Evolutionary conservation across 805 yeast species (phyloP).

Genomic region (Zygotorulaspora danielsina): DNA sequence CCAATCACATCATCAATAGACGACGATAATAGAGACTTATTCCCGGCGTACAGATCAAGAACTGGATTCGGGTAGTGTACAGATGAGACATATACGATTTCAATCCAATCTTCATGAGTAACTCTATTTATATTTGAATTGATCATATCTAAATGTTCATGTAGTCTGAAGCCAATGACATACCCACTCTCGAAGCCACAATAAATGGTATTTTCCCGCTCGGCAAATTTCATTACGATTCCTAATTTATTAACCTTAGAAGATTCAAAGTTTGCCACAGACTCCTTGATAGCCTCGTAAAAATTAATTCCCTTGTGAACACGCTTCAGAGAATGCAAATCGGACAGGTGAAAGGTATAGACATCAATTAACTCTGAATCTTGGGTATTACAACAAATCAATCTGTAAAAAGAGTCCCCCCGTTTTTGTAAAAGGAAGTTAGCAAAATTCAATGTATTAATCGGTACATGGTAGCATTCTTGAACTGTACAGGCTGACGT

Average conservation of each 20-base stretch:
- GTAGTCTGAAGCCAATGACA: slow-evolving; percentile 25
- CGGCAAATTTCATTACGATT: slow-evolving; percentile 28
- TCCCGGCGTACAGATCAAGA: slow-evolving; percentile 13
- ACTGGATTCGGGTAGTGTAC: slow-evolving; percentile 32
- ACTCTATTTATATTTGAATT: not conserved
- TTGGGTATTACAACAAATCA: slow-evolving; percentile 32
- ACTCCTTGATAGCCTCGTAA: slow-evolving; percentile 11
- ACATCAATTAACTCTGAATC: slow-evolving; percentile 31
- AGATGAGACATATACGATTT: slow-evolving; percentile 24
- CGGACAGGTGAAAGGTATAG: slow-evolving; percentile 21
- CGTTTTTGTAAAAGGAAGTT: slow-evolving; percentile 21
- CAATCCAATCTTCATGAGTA: slow-evolving; percentile 4
- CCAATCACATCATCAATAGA: slow-evolving; percentile 23
- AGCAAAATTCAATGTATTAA: slow-evolving; percentile 35
- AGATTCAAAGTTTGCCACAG: slow-evolving; percentile 3
- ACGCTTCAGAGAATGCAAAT: slow-evolving; percentile 25
- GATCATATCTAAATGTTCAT: not conserved
- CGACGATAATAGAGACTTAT: slow-evolving; percentile 18
- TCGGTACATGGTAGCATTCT: slow-evolving; percentile 26
- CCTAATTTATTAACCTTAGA: slow-evolving; percentile 27
- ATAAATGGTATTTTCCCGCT: slow-evolving; percentile 16
- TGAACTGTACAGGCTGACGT: not conserved
- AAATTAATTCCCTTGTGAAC: slow-evolving; percentile 22
- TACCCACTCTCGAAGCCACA: slow-evolving; percentile 33
- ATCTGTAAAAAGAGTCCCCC: slow-evolving; percentile 11